phyloP scores from a whole-genome alignment of 306 rosid genomes.

The Arachis hypogaea region DNA sequence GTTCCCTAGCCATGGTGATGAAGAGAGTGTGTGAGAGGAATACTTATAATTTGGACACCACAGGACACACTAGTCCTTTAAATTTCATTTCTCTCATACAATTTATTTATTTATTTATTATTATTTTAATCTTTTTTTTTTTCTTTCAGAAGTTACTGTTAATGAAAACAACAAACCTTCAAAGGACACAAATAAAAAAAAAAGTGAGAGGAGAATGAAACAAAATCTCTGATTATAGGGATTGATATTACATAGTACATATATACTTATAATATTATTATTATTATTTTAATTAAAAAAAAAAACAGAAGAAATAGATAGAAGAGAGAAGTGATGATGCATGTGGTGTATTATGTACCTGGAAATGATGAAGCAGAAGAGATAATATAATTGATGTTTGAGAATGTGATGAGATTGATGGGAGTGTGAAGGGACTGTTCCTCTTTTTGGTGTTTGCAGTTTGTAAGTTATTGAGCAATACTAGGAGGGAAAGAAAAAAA shows the following conservation, averaged over 20 bases:
- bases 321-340: not conserved
- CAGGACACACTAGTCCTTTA: constrained; percentile 25
- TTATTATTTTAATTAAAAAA: too few relatives aligned
- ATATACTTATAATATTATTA: not conserved
- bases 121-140: not conserved
- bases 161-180: constrained; percentile 45
- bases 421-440: constrained; percentile 58
- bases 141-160: constrained; percentile 42
- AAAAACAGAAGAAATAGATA: not conserved
- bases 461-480: constrained; percentile 45
- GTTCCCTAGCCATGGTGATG: constrained; percentile 43
- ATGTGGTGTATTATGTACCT: constrained; percentile 29
- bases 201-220: constrained; percentile 34
- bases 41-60: constrained; percentile 45
- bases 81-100: not conserved
- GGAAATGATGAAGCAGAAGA: constrained; percentile 59
- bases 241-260: constrained; percentile 40
- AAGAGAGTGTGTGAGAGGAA: constrained; percentile 34
- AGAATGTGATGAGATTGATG: constrained; percentile 71
- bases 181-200: not conserved
- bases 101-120: not conserved
- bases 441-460: constrained; percentile 36
- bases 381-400: constrained; percentile 35
- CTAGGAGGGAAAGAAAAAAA: constrained; percentile 40
- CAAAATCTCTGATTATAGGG: constrained; percentile 37